These are phyloP conservation scores for Aspergillus sp. DNA, from an alignment of 2,329 filamentous ascomycete species.

Conservation along the genomic window DNA sequence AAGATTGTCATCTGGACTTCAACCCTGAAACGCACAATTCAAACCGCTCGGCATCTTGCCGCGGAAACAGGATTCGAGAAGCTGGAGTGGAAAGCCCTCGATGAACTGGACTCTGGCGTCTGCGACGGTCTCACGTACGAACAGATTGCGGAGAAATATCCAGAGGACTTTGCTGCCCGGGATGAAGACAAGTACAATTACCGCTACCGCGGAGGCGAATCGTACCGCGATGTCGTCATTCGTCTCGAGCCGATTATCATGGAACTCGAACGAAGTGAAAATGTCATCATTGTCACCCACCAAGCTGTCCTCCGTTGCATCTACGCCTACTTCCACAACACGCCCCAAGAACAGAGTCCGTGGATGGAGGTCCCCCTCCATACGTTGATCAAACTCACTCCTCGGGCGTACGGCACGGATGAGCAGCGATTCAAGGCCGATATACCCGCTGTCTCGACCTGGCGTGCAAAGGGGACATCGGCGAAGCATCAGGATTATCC, in stretches of 20 bases:
- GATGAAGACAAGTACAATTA: conserved; percentile 99
- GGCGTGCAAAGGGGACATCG: conserved; percentile 88
- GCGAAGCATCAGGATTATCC: conserved; percentile 71
- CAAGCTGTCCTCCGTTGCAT: conserved; percentile 96
- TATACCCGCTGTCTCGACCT: conserved; percentile 94
- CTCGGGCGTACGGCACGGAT: conserved; percentile 88
- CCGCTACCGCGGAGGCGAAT: conserved; percentile 94
- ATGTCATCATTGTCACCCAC: conserved; percentile 97
- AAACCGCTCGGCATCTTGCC: conserved; percentile 81
- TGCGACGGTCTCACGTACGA: conserved; percentile 96
- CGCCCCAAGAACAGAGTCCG: conserved; percentile 84
- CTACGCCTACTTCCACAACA: conserved; percentile 98
- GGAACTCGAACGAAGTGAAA: conserved; percentile 94
- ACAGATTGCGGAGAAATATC: conserved; percentile 86
- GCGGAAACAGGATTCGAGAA: conserved; percentile 74
- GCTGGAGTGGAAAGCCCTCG: conserved; percentile 96
- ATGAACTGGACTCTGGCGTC: conserved; percentile 93
- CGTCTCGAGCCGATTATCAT: conserved; percentile 98
- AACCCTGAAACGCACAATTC: conserved; percentile 79
- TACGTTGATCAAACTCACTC: conserved; percentile 93
- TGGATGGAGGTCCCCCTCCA: conserved; percentile 99
- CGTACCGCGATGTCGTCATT: conserved; percentile 94
- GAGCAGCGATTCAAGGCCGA: conserved; percentile 85
- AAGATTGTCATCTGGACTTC: conserved; percentile 74
- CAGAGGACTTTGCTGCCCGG: conserved; percentile 90